These are phyloP conservation scores for Zizania palustris DNA, from an alignment of 202 grass and related monocot genomes.

Conservation along the genomic window DNA sequence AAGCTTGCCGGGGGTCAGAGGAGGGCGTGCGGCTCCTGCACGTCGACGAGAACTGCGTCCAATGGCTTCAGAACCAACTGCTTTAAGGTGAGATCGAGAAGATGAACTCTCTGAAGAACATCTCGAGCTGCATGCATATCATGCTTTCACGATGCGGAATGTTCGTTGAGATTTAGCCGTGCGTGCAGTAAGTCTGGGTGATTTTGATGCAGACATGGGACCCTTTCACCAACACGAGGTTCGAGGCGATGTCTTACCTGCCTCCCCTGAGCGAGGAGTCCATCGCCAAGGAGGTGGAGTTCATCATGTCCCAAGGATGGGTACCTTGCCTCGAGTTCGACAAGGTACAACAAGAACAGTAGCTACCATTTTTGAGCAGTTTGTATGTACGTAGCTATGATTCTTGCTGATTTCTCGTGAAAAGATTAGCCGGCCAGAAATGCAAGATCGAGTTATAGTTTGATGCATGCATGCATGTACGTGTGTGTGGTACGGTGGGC, in stretches of 20 bases:
- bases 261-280: slow-evolving; percentile 61
- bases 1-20: not conserved
- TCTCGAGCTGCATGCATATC: no score
- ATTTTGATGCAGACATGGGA: slow-evolving; percentile 53
- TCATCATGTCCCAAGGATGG: slow-evolving; percentile 67
- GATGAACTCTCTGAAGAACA: no score
- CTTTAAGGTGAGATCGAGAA: slow-evolving; percentile 46
- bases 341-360: slow-evolving; percentile 30
- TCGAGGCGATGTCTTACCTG: slow-evolving; percentile 61
- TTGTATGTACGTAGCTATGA: no score
- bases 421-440: no score
- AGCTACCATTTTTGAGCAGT: no score
- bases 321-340: slow-evolving; percentile 76
- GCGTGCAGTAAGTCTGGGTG: not conserved
- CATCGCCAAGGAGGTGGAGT: slow-evolving; percentile 59
- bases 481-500: not conserved
- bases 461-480: slow-evolving; percentile 7
- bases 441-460: no score
- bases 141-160: not conserved
- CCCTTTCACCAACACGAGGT: slow-evolving; percentile 70
- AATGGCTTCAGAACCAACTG: slow-evolving; percentile 42
- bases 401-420: no score
- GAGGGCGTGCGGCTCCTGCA: not conserved
- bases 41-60: slow-evolving; percentile 27
- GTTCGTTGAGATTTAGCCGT: no score